Conservation (phyloP, 2,329 filamentous ascomycete species). For the Paracorniculantispora psalliotae region DNA sequence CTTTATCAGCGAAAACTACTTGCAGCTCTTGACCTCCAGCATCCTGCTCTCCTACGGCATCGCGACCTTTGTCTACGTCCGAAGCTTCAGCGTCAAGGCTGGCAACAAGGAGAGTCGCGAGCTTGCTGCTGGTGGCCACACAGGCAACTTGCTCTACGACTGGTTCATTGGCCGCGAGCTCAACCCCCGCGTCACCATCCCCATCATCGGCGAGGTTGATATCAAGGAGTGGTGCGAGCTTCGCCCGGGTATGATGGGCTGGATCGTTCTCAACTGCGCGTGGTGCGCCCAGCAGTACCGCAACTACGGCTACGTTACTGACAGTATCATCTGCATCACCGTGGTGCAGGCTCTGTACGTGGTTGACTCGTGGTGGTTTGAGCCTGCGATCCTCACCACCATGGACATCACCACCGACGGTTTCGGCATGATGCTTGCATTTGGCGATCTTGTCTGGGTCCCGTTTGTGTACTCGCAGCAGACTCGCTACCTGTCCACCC, state of each 20-base stretch:
- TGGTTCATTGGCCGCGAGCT: slow-evolving; percentile 96
- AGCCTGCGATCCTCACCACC: slow-evolving; percentile 82
- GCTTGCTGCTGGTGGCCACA: slow-evolving; percentile 74
- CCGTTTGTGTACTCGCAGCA: slow-evolving; percentile 86
- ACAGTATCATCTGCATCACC: slow-evolving; percentile 78
- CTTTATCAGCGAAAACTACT: slow-evolving; percentile 86
- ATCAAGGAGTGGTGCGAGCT: slow-evolving; percentile 88
- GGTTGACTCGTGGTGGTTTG: slow-evolving; percentile 80
- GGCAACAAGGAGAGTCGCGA: slow-evolving; percentile 68
- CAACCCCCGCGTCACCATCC: slow-evolving; percentile 77
- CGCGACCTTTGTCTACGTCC: slow-evolving; percentile 73
- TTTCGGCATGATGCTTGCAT: slow-evolving; percentile 91
- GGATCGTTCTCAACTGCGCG: slow-evolving; percentile 78
- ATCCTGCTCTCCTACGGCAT: slow-evolving; percentile 69
- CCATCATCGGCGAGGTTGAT: slow-evolving; percentile 78
- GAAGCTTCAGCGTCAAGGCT: slow-evolving; percentile 76
- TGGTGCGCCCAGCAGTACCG: slow-evolving; percentile 87
- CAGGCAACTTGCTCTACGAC: slow-evolving; percentile 85
- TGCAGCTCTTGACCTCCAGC: slow-evolving; percentile 79
- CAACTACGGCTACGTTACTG: slow-evolving; percentile 74
- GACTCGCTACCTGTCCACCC: slow-evolving; percentile 75
- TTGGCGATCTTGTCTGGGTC: slow-evolving; percentile 89
- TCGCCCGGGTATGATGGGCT: slow-evolving; percentile 85
- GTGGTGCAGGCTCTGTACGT: slow-evolving; percentile 76
- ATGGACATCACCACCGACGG: slow-evolving; percentile 93